A percentile compares a stretch with the other conserved stretches of the same genome.
Conservation (phyloP, 1,284 basidiomycete species). For the Microbotryum saponariae region DNA sequence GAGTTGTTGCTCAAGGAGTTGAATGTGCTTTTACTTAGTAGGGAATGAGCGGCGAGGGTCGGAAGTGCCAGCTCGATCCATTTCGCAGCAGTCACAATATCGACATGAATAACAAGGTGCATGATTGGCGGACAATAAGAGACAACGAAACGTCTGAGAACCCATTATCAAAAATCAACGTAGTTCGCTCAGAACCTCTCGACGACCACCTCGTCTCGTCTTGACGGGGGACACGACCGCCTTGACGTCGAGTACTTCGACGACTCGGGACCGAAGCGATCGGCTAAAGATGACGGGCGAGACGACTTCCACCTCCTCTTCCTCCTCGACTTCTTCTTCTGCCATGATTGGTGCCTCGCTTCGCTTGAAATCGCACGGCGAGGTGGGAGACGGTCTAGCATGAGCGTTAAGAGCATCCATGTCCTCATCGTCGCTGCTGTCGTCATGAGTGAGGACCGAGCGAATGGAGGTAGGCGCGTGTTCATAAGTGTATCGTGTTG, state of each 20-base stretch:
- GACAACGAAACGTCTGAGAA: neutral
- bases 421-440: neutral
- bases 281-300: conserved; percentile 4
- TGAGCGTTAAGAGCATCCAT: conserved; percentile 1
- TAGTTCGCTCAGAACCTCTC: conserved; percentile 16
- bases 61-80: conserved; percentile 1
- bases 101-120: conserved; percentile 10
- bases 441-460: conserved; percentile 5
- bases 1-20: conserved; percentile 22
- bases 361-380: conserved; percentile 7
- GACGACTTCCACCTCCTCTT: conserved; percentile 1
- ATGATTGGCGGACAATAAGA: neutral
- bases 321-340: conserved; percentile 9
- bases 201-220: neutral
- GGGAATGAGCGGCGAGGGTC: conserved; percentile 14
- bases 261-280: conserved; percentile 11
- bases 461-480: conserved; percentile 14
- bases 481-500: neutral
- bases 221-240: conserved; percentile 1
- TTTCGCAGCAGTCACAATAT: too few relatives aligned
- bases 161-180: neutral
- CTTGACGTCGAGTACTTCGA: conserved; percentile 9
- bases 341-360: conserved; percentile 13
- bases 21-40: conserved; percentile 18
- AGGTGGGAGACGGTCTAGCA: neutral